Conservation (phyloP, 2,329 filamentous ascomycete genomes). For the Geosmithia flava region DNA sequence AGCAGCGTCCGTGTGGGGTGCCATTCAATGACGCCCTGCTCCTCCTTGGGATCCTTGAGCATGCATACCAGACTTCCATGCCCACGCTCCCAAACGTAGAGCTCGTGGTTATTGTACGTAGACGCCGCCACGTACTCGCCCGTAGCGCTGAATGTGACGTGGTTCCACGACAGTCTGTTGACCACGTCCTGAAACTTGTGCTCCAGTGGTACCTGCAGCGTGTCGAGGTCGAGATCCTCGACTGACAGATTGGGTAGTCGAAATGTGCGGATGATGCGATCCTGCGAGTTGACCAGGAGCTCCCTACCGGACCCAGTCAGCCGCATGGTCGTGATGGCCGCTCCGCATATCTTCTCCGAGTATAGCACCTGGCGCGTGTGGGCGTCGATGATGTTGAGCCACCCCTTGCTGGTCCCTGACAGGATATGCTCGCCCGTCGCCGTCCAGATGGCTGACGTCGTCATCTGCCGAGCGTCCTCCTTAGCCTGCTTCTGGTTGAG, state of each 20-base stretch:
- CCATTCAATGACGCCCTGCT: conserved; percentile 95
- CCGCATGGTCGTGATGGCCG: conserved; percentile 78
- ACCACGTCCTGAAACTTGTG: conserved; percentile 99
- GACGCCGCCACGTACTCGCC: conserved; percentile 95
- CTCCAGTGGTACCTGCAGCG: conserved; percentile 80
- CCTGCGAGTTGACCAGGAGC: conserved; percentile 82
- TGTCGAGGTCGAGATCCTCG: conserved; percentile 65
- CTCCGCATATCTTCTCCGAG: conserved; percentile 77
- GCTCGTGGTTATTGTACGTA: conserved; percentile 96
- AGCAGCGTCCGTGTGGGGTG: conserved; percentile 80
- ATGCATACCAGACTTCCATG: conserved; percentile 94
- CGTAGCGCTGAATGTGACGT: conserved; percentile 86
- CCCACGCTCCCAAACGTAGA: conserved; percentile 94
- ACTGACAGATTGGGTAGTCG: conserved; percentile 67
- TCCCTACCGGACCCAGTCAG: conserved; percentile 74
- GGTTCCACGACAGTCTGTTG: conserved; percentile 90
- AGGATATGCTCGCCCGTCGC: conserved; percentile 78
- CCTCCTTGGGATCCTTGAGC: conserved; percentile 91
- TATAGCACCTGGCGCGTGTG: conserved; percentile 72
- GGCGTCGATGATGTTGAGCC: conserved; percentile 88
- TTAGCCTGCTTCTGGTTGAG: conserved; percentile 74
- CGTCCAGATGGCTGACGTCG: conserved; percentile 85
- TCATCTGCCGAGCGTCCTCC: conserved; percentile 89
- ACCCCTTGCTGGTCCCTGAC: conserved; percentile 87
- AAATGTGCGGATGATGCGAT: conserved; percentile 89